phyloP scores from a whole-genome alignment of 805 yeast species.

The Schizosaccharomyces lindneri region DNA sequence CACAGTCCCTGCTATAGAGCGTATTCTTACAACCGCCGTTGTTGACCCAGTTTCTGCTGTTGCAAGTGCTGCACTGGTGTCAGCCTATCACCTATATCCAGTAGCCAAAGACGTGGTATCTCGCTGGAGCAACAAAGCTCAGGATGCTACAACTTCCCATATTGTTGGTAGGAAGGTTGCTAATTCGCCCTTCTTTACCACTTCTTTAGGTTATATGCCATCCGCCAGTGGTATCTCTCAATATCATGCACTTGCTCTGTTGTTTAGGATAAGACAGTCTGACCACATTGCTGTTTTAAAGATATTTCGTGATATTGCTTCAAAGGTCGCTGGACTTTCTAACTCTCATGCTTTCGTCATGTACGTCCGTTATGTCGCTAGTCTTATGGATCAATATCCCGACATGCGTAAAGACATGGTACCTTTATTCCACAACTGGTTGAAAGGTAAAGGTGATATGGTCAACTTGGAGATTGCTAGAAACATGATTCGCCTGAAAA shows the following conservation, averaged over 20 bases:
- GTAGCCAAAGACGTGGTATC: slow-evolving; percentile 77
- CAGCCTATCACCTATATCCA: slow-evolving; percentile 67
- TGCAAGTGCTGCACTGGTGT: slow-evolving; percentile 80
- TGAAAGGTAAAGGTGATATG: slow-evolving; percentile 25
- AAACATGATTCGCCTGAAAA: slow-evolving; percentile 30
- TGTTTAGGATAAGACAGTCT: slow-evolving; percentile 67
- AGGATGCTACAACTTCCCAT: slow-evolving; percentile 55
- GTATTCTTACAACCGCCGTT: slow-evolving; percentile 73
- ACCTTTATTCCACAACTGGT: background rate
- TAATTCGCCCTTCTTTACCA: slow-evolving; percentile 15
- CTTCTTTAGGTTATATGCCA: slow-evolving; percentile 9
- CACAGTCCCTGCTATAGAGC: slow-evolving; percentile 80
- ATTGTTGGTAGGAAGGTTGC: slow-evolving; percentile 15
- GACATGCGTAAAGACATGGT: background rate
- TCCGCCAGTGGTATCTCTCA: slow-evolving; percentile 27
- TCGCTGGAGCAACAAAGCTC: slow-evolving; percentile 82
- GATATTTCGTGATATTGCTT: slow-evolving; percentile 50
- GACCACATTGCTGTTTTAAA: slow-evolving; percentile 87
- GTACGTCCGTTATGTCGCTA: slow-evolving; percentile 58
- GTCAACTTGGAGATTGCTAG: slow-evolving; percentile 84
- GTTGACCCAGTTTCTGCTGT: slow-evolving; percentile 74
- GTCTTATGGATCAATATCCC: slow-evolving; percentile 47
- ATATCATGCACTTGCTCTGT: slow-evolving; percentile 81
- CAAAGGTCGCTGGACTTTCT: slow-evolving; percentile 26
- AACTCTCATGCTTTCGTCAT: slow-evolving; percentile 64